Evolutionary conservation across 495 filamentous ascomycete species (phyloP).

Genomic region (Annulohypoxylon stygium): DNA sequence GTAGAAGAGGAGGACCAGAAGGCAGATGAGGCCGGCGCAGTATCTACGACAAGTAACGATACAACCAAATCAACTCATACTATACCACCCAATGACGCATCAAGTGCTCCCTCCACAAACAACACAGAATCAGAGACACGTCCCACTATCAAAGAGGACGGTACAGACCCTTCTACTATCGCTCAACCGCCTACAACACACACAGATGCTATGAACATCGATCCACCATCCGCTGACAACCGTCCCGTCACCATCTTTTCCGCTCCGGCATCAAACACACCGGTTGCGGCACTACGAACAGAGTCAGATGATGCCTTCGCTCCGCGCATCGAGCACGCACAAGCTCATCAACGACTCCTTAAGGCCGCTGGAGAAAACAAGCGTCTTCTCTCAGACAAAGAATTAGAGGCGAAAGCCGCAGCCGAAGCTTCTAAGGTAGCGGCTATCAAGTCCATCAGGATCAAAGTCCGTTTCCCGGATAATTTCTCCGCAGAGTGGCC

Average conservation of each 20-base stretch:
- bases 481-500: constrained; percentile 75
- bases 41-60: constrained; percentile 15
- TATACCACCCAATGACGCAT: constrained; percentile 9
- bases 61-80: constrained; percentile 27
- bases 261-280: constrained; percentile 77
- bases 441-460: constrained; percentile 73
- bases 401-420: constrained; percentile 69
- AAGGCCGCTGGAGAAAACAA: constrained; percentile 72
- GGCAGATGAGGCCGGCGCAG: constrained; percentile 15
- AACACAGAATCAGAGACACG: constrained; percentile 19
- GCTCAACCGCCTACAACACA: constrained; percentile 37
- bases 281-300: constrained; percentile 74
- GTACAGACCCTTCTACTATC: neutral
- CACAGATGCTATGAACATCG: constrained; percentile 48
- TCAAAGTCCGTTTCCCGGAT: constrained; percentile 91
- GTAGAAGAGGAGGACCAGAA: constrained; percentile 52
- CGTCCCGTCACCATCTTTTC: constrained; percentile 77
- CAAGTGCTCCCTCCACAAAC: constrained; percentile 3
- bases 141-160: constrained; percentile 5
- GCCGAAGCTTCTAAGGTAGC: constrained; percentile 72
- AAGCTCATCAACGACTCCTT: constrained; percentile 82
- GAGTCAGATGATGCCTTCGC: constrained; percentile 82
- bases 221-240: constrained; percentile 47
- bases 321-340: constrained; percentile 86
- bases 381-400: constrained; percentile 76